Percentiles rank a stretch among this genome's conserved stretches.
These are phyloP conservation scores for Chrysoporthe puriensis DNA, from an alignment of 2,329 filamentous ascomycete species.

Conservation along the genomic window DNA sequence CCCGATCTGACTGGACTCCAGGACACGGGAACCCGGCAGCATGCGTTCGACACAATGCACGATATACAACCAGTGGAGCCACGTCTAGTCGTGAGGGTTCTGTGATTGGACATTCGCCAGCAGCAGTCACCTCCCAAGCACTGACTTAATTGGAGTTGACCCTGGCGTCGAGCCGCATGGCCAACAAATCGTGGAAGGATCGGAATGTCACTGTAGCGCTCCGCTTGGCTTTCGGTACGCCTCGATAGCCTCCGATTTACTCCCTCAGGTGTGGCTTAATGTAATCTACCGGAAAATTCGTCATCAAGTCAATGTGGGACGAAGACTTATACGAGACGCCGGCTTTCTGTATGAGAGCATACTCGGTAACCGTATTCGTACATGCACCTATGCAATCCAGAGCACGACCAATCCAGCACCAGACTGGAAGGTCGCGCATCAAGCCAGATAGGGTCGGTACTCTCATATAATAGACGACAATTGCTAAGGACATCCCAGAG, in stretches of 20 bases:
- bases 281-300: not conserved
- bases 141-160: not conserved
- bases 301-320: not conserved
- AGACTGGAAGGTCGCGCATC: too few species aligned
- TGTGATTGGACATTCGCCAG: not conserved
- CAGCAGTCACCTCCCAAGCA: not conserved
- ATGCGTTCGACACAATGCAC: not conserved
- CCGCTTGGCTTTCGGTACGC: not conserved
- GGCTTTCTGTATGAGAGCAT: not conserved
- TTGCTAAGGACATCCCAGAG: too few species aligned
- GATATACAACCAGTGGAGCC: not conserved
- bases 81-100: not conserved
- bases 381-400: not conserved
- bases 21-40: not conserved
- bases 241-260: not conserved
- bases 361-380: not conserved
- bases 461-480: too few species aligned
- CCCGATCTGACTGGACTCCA: not conserved
- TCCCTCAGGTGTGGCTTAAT: not conserved
- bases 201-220: not conserved
- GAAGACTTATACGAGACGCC: not conserved
- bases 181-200: not conserved
- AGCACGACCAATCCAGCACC: not conserved
- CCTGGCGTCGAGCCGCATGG: not conserved
- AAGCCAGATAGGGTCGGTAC: too few species aligned